Conservation (phyloP, 108 stramenopile species). For the Conticribra weissflogii region DNA sequence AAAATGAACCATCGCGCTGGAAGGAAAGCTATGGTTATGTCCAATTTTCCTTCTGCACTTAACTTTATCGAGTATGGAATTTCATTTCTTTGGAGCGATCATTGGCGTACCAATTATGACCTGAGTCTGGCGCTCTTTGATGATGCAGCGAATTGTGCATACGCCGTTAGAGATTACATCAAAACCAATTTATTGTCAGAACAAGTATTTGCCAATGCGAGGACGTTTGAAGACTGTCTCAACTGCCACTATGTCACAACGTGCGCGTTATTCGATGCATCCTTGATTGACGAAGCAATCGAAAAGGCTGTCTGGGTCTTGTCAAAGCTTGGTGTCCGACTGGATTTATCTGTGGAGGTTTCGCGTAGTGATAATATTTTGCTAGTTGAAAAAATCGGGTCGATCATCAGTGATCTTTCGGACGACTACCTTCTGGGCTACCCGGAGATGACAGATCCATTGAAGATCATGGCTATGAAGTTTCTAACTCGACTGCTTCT, state of each 20-base stretch:
- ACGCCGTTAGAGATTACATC: slow-evolving; percentile 3
- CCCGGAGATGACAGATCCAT: slow-evolving; percentile 7
- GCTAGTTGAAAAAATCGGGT: neutral
- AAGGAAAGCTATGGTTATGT: slow-evolving; percentile 32
- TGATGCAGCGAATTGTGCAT: slow-evolving; percentile 8
- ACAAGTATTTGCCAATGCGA: slow-evolving; percentile 2
- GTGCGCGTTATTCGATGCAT: neutral
- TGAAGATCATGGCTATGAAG: slow-evolving; percentile 18
- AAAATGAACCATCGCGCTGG: slow-evolving; percentile 23
- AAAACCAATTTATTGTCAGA: neutral
- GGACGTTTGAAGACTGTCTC: slow-evolving; percentile 20
- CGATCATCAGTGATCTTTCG: slow-evolving; percentile 1
- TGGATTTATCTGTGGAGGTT: neutral
- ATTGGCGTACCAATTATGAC: slow-evolving; percentile 25
- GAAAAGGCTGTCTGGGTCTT: neutral
- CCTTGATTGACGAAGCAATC: slow-evolving; percentile 6
- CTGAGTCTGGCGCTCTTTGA: slow-evolving; percentile 13
- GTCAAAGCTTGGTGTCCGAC: slow-evolving; percentile 18
- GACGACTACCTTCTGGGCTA: slow-evolving; percentile 8
- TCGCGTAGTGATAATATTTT: neutral
- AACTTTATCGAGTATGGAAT: slow-evolving; percentile 32
- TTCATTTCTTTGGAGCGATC: slow-evolving; percentile 17
- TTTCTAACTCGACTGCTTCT: neutral
- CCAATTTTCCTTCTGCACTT: slow-evolving; percentile 28
- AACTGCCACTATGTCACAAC: neutral